phyloP scores from a whole-genome alignment of 176 grass and related monocot genomes.

The Coix lacrymajobi region DNA sequence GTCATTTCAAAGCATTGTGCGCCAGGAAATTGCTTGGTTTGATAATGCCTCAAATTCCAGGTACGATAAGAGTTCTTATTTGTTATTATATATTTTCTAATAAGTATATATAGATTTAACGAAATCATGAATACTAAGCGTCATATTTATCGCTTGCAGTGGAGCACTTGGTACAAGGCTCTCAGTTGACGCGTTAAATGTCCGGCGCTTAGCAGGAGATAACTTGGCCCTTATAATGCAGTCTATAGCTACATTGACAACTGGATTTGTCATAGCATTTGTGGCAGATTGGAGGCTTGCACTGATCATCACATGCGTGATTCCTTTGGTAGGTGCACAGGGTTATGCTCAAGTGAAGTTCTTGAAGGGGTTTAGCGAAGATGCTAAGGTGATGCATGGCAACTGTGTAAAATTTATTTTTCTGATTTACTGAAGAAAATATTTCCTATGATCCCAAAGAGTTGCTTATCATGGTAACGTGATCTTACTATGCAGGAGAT shows the following conservation, averaged over 20 bases:
- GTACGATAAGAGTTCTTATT: constrained; percentile 19
- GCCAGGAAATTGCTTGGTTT: constrained; percentile 81
- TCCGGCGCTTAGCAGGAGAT: constrained; percentile 73
- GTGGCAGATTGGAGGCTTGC: constrained; percentile 69
- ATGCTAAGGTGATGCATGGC: constrained; percentile 48
- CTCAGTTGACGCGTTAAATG: constrained; percentile 70
- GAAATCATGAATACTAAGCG: not conserved
- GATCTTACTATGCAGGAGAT: constrained; percentile 29
- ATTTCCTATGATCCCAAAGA: not conserved
- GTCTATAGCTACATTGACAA: constrained; percentile 36
- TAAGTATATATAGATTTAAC: not conserved
- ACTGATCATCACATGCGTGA: constrained; percentile 58
- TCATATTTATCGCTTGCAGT: constrained; percentile 31
- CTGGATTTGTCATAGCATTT: constrained; percentile 69
- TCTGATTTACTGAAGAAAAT: not conserved
- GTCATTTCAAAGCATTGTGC: constrained; percentile 62
- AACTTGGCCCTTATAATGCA: constrained; percentile 72
- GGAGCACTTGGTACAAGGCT: constrained; percentile 81
- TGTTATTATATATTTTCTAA: not conserved
- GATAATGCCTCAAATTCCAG: constrained; percentile 73
- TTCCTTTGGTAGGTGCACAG: constrained; percentile 54
- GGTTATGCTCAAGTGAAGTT: constrained; percentile 66
- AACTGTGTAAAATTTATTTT: constrained; percentile 6
- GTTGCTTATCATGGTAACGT: not conserved
- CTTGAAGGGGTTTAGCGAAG: constrained; percentile 58